phyloP scores from a whole-genome alignment of 75 land plant species.

The Cunninghamia lanceolata region DNA sequence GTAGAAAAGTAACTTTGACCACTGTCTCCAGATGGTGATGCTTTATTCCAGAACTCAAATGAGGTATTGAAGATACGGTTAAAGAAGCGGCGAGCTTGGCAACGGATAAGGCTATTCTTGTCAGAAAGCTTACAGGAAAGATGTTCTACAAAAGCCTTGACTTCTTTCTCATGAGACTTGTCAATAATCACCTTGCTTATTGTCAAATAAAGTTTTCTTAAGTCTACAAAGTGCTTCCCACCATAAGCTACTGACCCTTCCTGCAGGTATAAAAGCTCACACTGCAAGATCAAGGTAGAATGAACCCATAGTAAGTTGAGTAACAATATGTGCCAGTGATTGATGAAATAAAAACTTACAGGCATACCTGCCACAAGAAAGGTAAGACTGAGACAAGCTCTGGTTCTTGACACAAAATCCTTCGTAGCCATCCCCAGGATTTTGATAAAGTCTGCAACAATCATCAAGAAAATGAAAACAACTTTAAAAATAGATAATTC shows the following conservation, averaged over 20 bases:
- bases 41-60: neutral
- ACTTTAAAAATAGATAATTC: neutral
- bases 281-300: conserved; percentile 17
- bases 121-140: conserved; percentile 28
- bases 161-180: conserved; percentile 13
- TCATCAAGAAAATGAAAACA: conserved; percentile 2
- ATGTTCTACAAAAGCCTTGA: conserved; percentile 17
- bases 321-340: neutral
- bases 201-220: neutral
- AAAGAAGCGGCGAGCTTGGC: conserved; percentile 28
- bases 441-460: conserved; percentile 27
- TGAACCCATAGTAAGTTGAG: neutral
- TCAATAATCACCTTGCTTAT: neutral
- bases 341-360: neutral
- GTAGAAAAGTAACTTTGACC: neutral
- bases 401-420: conserved; percentile 21
- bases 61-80: conserved; percentile 12
- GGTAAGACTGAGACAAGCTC: conserved; percentile 34
- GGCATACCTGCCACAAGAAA: conserved; percentile 33
- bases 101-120: conserved; percentile 21
- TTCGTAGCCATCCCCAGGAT: conserved; percentile 34
- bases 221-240: conserved; percentile 7
- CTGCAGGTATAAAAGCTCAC: conserved; percentile 29
- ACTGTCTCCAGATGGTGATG: neutral
- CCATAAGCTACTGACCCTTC: conserved; percentile 15